A percentile compares a stretch with the other conserved stretches of the same genome.
These are phyloP conservation scores for Cladosporium phlei DNA, from an alignment of 2,329 filamentous ascomycete genomes.

Conservation along the genomic window DNA sequence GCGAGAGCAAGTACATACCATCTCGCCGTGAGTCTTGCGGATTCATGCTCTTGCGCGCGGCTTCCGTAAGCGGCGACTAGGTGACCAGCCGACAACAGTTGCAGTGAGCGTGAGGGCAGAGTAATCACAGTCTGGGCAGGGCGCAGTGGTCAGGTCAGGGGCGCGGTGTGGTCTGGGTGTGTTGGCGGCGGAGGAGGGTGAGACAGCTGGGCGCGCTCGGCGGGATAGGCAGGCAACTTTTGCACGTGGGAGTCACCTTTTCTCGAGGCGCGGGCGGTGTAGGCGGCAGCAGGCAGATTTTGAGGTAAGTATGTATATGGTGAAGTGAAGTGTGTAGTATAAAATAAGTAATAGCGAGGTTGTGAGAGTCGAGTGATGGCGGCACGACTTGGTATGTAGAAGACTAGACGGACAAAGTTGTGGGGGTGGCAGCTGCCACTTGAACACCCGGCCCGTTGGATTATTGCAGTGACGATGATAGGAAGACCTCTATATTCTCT, in stretches of 20 bases:
- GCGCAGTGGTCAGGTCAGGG: constrained; percentile 3
- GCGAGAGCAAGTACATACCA: constrained; percentile 1
- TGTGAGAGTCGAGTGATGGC: too few species aligned
- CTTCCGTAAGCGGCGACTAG: too few species aligned
- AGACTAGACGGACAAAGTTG: too few species aligned
- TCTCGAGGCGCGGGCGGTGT: not conserved
- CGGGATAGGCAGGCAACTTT: constrained; percentile 2
- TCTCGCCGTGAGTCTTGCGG: constrained; percentile 11
- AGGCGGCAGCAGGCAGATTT: not conserved
- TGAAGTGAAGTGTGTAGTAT: not conserved
- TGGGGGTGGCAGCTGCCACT: too few species aligned
- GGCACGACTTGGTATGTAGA: too few species aligned
- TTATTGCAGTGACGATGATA: too few species aligned
- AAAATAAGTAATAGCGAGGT: too few species aligned
- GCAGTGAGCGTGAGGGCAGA: not conserved
- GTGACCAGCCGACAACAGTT: too few species aligned
- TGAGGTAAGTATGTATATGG: not conserved
- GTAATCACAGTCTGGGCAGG: too few species aligned
- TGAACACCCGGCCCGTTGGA: too few species aligned
- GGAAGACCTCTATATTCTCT: too few species aligned
- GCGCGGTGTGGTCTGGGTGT: not conserved
- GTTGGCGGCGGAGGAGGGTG: constrained; percentile 4
- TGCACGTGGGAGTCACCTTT: constrained; percentile 7
- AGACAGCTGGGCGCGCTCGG: constrained; percentile 6
- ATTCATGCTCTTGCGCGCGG: constrained; percentile 13